Conservation (phyloP, 192 early-diverging fungal species). For the Umbelopsis sp. region DNA sequence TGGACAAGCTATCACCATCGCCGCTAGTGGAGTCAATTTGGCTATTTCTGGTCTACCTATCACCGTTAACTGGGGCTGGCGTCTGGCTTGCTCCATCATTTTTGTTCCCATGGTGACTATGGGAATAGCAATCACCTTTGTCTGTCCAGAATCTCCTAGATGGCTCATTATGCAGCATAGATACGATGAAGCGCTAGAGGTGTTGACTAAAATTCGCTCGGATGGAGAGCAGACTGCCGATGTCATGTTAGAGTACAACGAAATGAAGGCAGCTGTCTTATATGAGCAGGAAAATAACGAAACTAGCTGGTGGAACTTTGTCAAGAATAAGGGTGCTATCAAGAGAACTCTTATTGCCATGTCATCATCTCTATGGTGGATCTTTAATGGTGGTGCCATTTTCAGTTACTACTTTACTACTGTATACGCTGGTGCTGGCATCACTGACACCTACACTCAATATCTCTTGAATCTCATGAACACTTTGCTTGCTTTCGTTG, state of each 20-base stretch:
- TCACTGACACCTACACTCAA: conserved; percentile 29
- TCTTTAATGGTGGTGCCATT: conserved; percentile 20
- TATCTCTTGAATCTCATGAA: conserved; percentile 8
- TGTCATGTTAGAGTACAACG: conserved; percentile 66
- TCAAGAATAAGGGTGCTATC: conserved; percentile 51
- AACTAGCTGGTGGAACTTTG: conserved; percentile 61
- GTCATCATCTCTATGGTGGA: conserved; percentile 43
- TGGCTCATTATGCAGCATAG: conserved; percentile 77
- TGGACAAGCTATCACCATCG: conserved; percentile 19
- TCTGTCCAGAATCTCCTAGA: conserved; percentile 71
- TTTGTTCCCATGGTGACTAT: conserved; percentile 24
- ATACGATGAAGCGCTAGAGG: conserved; percentile 67
- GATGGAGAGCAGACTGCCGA: conserved; percentile 49
- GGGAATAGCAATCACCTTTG: conserved; percentile 2
- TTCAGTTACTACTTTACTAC: conserved; percentile 16
- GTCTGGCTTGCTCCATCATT: conserved; percentile 13
- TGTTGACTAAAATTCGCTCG: conserved; percentile 69
- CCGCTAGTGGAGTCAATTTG: conserved; percentile 13
- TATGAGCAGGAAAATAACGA: conserved; percentile 66
- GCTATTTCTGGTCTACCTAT: conserved; percentile 13
- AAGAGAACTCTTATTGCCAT: conserved; percentile 69
- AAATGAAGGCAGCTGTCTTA: conserved; percentile 67
- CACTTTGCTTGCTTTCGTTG: not conserved
- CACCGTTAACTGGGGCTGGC: conserved; percentile 19
- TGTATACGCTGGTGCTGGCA: conserved; percentile 25